Evolutionary conservation across 73 alveolate species (phyloP), one percentile per base, ranked within the genome.

Genomic region (Paramecium primaurelia): DNA sequence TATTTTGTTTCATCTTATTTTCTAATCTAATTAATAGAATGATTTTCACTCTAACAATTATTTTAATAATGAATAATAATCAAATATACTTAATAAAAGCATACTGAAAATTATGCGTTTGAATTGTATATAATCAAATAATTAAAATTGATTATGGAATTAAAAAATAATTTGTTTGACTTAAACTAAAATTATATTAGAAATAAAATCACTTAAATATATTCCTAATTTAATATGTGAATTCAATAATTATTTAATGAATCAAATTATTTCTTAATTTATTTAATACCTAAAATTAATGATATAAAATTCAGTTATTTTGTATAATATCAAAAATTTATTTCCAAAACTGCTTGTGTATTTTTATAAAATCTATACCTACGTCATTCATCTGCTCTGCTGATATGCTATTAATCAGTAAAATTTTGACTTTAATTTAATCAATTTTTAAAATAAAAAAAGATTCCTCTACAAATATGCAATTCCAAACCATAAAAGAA

Each of bases 321-420:
- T 38, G 8, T 38, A 38, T 40, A 40, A 40, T 40, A 40, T 40
- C 49, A 40, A 40, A 54, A 54, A 54, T 5, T 16, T 22, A 54
- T 54, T 11, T 54, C 30, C 2, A 4, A n/a, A 0, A 54, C 22
- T 54, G 69, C 1, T 54, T 54, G 25, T 26, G 26, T n/a, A 6
- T 49, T 49, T 12, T 49, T 1, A 16, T 49, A 0, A n/a, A n/a
- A 14, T 49, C 32, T 2, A 54, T n/a, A 8, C 32, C 6, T 20
- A 22, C 54, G 91, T 80, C 91, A 80, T 80, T 18, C 73, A 44
- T 20, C n/a, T 80, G 26, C 6, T 34, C 8, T 20, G 59, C 88
- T 80, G 91, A 80, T 80, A 26, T 49, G 73, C 47, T 18, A 42
- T 80, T 44, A 16, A 42, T 80, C 91, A 80, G 91, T 80, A 80